Evolutionary conservation across 1,139 yeast genomes (phyloP).

Genomic region (Pichia sp.): DNA sequence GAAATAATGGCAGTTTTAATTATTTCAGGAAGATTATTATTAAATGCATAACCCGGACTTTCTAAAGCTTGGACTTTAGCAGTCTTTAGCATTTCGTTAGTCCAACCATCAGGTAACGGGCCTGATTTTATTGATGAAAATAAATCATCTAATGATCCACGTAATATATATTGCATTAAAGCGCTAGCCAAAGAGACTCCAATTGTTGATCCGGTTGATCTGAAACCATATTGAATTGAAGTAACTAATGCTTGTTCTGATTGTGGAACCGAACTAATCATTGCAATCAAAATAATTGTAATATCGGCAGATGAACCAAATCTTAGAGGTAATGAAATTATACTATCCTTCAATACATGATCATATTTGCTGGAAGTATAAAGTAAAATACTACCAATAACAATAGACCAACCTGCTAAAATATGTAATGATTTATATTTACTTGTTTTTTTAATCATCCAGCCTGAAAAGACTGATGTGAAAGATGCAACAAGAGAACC

Average conservation of each 20-base stretch:
- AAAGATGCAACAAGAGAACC: constrained; percentile 27
- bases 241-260: constrained; percentile 43
- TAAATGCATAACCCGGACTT: constrained; percentile 34
- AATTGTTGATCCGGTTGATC: constrained; percentile 45
- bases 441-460: constrained; percentile 26
- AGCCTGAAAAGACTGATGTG: constrained; percentile 29
- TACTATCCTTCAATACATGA: constrained; percentile 31
- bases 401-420: constrained; percentile 21
- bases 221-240: constrained; percentile 43
- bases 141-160: constrained; percentile 5
- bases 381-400: constrained; percentile 29
- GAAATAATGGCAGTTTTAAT: constrained; percentile 32
- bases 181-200: constrained; percentile 45
- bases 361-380: constrained; percentile 14
- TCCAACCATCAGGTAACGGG: constrained; percentile 12
- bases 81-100: constrained; percentile 1
- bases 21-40: constrained; percentile 29
- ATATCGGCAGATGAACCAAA: constrained; percentile 37
- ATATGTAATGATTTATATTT: constrained; percentile 23
- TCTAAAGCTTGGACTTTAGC: constrained; percentile 25
- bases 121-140: constrained; percentile 5
- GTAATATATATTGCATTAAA: constrained; percentile 32
- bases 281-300: constrained; percentile 39
- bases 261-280: constrained; percentile 41
- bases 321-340: constrained; percentile 35